Evolutionary conservation across 2,329 filamentous ascomycete species (phyloP), one percentile per base, ranked within the genome.

Genomic region (Plenodomus lindquistii): DNA sequence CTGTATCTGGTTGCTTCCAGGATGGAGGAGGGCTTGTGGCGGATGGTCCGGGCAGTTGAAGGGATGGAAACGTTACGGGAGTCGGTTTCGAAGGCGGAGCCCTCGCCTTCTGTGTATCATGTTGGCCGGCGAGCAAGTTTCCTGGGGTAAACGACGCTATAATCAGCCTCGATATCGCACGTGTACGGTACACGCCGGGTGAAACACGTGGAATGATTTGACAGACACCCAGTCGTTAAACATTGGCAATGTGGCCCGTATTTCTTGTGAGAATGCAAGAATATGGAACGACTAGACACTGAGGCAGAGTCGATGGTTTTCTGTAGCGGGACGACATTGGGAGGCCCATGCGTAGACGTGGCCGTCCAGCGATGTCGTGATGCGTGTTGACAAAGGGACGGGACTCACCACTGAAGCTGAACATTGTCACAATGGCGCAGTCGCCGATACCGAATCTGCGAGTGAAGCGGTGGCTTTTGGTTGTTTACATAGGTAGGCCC

Each of bases 21-120:
- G 70, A 45, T 8, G 60, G 50, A 29, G 64, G 56, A 59, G 64
- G 53, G 36, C 46, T 51, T 39, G 52, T 39, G 44, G 40, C 44
- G 37, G 60, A 67, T 15, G 67, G 65, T 22, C 57, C 41, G 20
- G 73, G 71, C 27, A 76, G 73, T 21, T 65, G 57, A 52, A 79
- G 76, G 44, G 63, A 62, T 24, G 81, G 81, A 56, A 84, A 83
- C 44, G 79, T 79, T 39, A 82, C 71, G 17, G 76, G 75, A 20
- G 75, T 79, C 27, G 81, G 75, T 48, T 66, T 66, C 27, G 77
- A 65, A 38, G 81, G 81, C 34, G 80, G 78, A 37, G 67, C 60
- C 51, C 80, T 75, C 46, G 71, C 67, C 54, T 72, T 68, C 48
- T 69, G 54, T 37, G 61, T 60, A 45, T 73, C 71, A 63, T 73